Evolutionary conservation across 1,284 basidiomycete species (phyloP), one percentile per base, ranked within the genome.

Genomic region (Ceratobasidium sp.): DNA sequence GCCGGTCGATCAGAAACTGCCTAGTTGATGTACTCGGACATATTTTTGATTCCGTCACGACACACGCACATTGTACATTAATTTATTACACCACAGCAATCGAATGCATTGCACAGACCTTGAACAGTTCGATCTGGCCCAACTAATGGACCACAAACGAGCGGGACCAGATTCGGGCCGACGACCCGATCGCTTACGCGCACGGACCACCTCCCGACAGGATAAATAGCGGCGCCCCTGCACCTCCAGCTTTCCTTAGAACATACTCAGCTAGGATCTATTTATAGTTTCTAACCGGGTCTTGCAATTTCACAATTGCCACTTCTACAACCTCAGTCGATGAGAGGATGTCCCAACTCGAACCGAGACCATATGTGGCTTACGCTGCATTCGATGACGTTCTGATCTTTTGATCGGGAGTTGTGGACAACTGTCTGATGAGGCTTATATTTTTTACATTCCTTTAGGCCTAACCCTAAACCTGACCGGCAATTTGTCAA

Each of bases 221-320:
- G 86, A 87, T 88, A 88, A 81, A 87, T 81, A 9, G 76, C 77
- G 33, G 2, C 50, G 0, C 76, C 60, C 29, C 73, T 76, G 69
- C 75, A 36, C 53, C 0, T 36, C 75, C 80, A 81, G 17, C 8
- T 69, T 85, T 86, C 88, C 79, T 85, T 76, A 90, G 91, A 92
- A 91, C 91, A 92, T 92, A 92, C 91, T 93, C 91, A 91, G 86
- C 87, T 88, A 92, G 91, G 91, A 92, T 93, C 91, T 93, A 87
- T 93, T 92, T 73, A 71, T 71, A 71, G 67, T 71, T 71, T 71
- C 67, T 71, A 71, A 71, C 67, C 67, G 67, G 51, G 67, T 72
- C 69, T 72, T 72, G 69, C 69, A 72, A 72, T 72, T 72, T 72
- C 69, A 60, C 56, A 72, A 72, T 72, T 72, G 69, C 69, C 69